A percentile compares a stretch with the other conserved stretches of the same genome.
Evolutionary conservation across 768 basidiomycete species (phyloP).

Genomic region (Brasilioporus rufonigricans): DNA sequence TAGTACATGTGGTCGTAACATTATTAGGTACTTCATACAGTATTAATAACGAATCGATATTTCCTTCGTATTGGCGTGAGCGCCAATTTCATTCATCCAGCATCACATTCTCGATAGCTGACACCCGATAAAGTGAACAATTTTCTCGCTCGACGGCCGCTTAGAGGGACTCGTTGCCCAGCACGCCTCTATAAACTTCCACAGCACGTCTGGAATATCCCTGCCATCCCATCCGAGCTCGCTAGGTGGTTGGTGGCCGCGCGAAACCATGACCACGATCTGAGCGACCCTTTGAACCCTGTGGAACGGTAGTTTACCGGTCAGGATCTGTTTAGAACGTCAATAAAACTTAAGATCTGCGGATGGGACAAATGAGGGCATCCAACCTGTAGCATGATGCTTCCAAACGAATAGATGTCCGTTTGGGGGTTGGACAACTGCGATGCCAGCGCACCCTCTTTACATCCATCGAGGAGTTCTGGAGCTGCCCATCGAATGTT

Average conservation of each 20-base stretch:
- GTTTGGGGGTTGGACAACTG: conserved; percentile 12
- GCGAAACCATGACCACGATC: conserved; percentile 23
- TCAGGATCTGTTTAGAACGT: conserved; percentile 17
- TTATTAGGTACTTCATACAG: not conserved
- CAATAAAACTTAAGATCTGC: not conserved
- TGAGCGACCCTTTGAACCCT: conserved; percentile 15
- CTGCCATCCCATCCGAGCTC: conserved; percentile 23
- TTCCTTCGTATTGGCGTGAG: not conserved
- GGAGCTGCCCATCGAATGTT: conserved; percentile 33
- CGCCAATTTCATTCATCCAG: not conserved
- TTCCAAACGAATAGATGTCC: conserved; percentile 31
- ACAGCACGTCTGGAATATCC: conserved; percentile 21
- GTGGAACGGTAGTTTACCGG: conserved; percentile 27
- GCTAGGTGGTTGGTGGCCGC: conserved; percentile 4
- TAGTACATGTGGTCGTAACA: too few species aligned
- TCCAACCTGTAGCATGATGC: conserved; percentile 29
- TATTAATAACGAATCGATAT: not conserved
- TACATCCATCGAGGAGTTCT: conserved; percentile 15
- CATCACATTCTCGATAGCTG: not conserved
- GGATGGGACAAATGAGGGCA: not conserved
- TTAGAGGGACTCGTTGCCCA: conserved; percentile 13
- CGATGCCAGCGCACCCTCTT: not conserved
- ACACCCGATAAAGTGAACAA: conserved; percentile 16
- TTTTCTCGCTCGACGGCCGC: conserved; percentile 14
- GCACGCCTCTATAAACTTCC: conserved; percentile 23